These are phyloP conservation scores for Fusarium drepaniforme DNA, from an alignment of 2,329 filamentous ascomycete genomes.

Conservation along the genomic window DNA sequence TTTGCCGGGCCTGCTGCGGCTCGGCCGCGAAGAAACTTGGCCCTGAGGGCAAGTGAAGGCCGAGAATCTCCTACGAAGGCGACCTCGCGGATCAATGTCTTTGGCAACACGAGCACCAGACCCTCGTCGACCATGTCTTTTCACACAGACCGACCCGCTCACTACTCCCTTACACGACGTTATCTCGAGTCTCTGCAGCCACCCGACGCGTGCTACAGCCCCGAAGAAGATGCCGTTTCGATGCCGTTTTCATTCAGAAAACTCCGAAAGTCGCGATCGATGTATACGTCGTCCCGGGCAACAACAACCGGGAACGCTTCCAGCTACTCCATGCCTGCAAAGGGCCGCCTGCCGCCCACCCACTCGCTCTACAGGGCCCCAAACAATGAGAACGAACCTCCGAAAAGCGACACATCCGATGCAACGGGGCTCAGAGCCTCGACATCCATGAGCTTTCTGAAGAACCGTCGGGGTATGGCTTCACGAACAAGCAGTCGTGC, in stretches of 20 bases:
- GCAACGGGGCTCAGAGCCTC: slow-evolving; percentile 55
- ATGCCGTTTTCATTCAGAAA: slow-evolving; percentile 61
- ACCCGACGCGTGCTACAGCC: slow-evolving; percentile 59
- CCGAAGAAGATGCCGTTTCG: slow-evolving; percentile 62
- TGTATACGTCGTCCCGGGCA: slow-evolving; percentile 55
- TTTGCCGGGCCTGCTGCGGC: slow-evolving; percentile 58
- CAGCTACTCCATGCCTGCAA: slow-evolving; percentile 18
- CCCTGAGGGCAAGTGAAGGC: slow-evolving; percentile 47
- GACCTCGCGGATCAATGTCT: slow-evolving; percentile 13
- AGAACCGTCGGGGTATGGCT: slow-evolving; percentile 45
- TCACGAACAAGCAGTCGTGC: slow-evolving; percentile 30
- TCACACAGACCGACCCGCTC: slow-evolving; percentile 11
- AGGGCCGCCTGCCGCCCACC: slow-evolving; percentile 13
- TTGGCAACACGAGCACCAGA: slow-evolving; percentile 25
- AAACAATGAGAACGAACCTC: slow-evolving; percentile 47
- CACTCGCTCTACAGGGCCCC: slow-evolving; percentile 11
- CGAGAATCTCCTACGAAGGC: slow-evolving; percentile 21
- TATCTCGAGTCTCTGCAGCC: slow-evolving; percentile 44
- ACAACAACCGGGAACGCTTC: slow-evolving; percentile 22
- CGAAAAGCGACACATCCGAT: slow-evolving; percentile 13
- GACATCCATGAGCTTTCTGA: slow-evolving; percentile 68
- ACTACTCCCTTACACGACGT: slow-evolving; percentile 36
- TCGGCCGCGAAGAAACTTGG: slow-evolving; percentile 44
- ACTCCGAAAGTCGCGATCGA: slow-evolving; percentile 67
- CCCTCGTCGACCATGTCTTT: slow-evolving; percentile 32